Conservation (phyloP, 495 filamentous ascomycete genomes). For the Penicillium paxilli region DNA sequence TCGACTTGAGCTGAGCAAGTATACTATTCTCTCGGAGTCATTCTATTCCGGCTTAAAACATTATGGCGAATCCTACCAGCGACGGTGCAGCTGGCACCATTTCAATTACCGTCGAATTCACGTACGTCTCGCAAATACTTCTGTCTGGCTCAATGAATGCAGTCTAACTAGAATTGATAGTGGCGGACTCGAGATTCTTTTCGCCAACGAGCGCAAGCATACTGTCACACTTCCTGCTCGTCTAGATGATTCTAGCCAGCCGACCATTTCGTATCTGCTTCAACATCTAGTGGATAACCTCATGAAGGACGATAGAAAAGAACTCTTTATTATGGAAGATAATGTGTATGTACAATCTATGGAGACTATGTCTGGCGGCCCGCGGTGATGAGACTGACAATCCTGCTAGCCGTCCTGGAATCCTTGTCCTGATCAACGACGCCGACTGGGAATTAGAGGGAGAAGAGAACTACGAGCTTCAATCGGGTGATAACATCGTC, state of each 20-base stretch:
- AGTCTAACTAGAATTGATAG: conserved; percentile 44
- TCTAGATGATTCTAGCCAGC: conserved; percentile 54
- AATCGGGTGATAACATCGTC: conserved; percentile 79
- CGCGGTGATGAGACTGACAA: neutral
- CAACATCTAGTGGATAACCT: conserved; percentile 75
- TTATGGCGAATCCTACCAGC: conserved; percentile 9
- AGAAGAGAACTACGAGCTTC: conserved; percentile 83
- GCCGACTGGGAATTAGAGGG: conserved; percentile 98
- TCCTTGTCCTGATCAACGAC: conserved; percentile 96
- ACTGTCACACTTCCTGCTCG: conserved; percentile 64
- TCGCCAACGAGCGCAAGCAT: conserved; percentile 76
- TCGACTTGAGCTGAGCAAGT: too few relatives aligned
- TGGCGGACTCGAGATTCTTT: conserved; percentile 94
- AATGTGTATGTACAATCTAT: conserved; percentile 66
- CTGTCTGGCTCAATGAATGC: too few relatives aligned
- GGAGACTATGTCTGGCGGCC: neutral
- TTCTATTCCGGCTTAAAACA: neutral
- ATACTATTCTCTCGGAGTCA: too few relatives aligned
- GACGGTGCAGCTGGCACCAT: conserved; percentile 26
- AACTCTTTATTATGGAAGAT: conserved; percentile 85
- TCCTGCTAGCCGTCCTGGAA: conserved; percentile 80
- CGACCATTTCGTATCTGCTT: conserved; percentile 77
- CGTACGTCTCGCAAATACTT: conserved; percentile 53
- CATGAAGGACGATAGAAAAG: conserved; percentile 84
- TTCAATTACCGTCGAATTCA: conserved; percentile 70